Percentiles rank a stretch among this genome's conserved stretches.
These are phyloP conservation scores for Sphagnum contortum DNA, from an alignment of 225 moss, liverwort and hornwort species.

Conservation along the genomic window DNA sequence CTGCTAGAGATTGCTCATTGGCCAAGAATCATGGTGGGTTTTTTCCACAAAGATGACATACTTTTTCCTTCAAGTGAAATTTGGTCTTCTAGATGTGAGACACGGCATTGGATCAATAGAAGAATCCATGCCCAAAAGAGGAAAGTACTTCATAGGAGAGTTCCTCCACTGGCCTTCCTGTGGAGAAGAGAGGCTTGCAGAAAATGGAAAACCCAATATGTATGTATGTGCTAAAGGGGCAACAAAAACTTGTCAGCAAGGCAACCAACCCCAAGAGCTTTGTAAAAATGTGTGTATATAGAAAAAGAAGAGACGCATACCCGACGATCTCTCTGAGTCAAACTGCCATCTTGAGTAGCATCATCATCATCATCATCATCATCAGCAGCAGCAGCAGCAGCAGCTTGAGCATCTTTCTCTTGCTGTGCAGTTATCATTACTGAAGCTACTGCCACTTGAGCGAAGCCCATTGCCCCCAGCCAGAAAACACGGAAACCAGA, in stretches of 20 bases:
- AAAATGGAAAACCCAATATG: not conserved
- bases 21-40: no score
- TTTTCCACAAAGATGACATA: no score
- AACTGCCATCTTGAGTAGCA: conserved; percentile 5
- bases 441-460: conserved; percentile 62
- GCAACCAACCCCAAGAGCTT: not conserved
- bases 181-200: no score
- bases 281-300: no score
- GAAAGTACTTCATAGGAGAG: not conserved
- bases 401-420: conserved; percentile 6
- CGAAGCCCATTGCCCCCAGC: conserved; percentile 52
- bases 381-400: no score
- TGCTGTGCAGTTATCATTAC: conserved; percentile 58
- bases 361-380: no score
- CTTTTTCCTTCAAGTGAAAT: no score
- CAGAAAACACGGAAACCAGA: conserved; percentile 48
- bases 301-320: conserved; percentile 24
- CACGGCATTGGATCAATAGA: no score
- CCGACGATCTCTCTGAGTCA: conserved; percentile 34
- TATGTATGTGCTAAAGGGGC: not conserved
- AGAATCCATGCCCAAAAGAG: not conserved
- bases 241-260: not conserved
- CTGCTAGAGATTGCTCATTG: no score
- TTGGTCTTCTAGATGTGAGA: no score
- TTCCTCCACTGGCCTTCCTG: not conserved